Percentiles rank a stretch among this genome's conserved stretches.
Evolutionary conservation across 2,329 filamentous ascomycete genomes (phyloP).

Genomic region (Beauveria medogensis): DNA sequence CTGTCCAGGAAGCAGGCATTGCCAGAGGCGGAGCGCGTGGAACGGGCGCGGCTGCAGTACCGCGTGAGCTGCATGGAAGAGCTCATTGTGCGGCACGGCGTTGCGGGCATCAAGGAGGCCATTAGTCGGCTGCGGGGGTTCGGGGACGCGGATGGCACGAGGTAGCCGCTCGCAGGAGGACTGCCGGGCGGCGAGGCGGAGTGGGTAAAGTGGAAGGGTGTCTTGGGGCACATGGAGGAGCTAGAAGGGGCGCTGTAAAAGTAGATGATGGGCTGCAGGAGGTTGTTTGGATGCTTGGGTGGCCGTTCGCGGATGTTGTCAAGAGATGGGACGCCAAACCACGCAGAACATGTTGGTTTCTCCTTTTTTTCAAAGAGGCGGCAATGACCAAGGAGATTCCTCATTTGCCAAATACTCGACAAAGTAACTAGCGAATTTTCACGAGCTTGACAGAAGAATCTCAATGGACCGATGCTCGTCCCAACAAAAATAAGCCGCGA

Average conservation of each 20-base stretch:
- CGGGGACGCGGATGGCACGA: constrained; percentile 50
- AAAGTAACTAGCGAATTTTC: no score
- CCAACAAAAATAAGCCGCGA: neutral
- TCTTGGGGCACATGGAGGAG: constrained; percentile 35
- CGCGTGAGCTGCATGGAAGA: constrained; percentile 54
- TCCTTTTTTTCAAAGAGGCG: no score
- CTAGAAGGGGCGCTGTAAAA: constrained; percentile 27
- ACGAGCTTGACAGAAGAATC: neutral
- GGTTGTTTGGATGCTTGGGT: neutral
- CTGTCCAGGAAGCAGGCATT: constrained; percentile 23
- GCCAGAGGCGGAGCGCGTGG: constrained; percentile 34
- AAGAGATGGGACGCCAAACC: no score
- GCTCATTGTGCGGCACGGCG: constrained; percentile 50
- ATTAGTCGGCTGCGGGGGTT: constrained; percentile 50
- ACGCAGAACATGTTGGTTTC: no score
- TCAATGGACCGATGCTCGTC: neutral
- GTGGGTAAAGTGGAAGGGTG: constrained; percentile 45
- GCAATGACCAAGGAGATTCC: no score
- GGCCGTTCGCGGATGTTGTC: no score
- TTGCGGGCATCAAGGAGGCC: constrained; percentile 59
- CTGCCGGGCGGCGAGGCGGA: constrained; percentile 49
- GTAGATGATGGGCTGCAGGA: neutral
- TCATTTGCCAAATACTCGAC: no score
- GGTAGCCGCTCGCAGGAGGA: constrained; percentile 50
- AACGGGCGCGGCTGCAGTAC: constrained; percentile 50